phyloP scores from a whole-genome alignment of 78 protist genomes.

The Dictyostelium brefeldianum region DNA sequence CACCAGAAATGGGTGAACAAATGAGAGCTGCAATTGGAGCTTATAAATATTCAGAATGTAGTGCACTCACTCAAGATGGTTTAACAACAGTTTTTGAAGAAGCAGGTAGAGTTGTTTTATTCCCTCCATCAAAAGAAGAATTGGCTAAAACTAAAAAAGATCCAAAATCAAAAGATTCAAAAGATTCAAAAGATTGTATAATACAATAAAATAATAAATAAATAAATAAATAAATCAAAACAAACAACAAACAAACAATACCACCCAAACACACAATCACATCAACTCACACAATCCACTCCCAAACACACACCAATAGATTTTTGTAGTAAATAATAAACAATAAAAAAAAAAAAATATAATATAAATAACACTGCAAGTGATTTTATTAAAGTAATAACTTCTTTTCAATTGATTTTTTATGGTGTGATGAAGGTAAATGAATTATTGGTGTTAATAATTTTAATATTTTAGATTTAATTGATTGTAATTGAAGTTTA shows the following conservation, averaged over 20 bases:
- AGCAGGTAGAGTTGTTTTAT: constrained; percentile 77
- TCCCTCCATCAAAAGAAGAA: constrained; percentile 82
- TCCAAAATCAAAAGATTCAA: constrained; percentile 17
- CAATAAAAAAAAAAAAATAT: background rate
- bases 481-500: background rate
- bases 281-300: too few relatives aligned
- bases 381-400: too few relatives aligned
- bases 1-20: constrained; percentile 83
- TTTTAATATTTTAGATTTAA: background rate
- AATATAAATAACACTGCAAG: too few relatives aligned
- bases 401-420: background rate
- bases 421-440: background rate
- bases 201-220: constrained; percentile 27
- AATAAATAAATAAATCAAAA: background rate
- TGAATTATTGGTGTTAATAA: constrained; percentile 1
- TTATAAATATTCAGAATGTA: constrained; percentile 92
- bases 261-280: background rate
- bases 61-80: constrained; percentile 92
- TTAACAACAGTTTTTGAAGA: constrained; percentile 88
- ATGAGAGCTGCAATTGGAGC: constrained; percentile 83
- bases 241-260: background rate
- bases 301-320: too few relatives aligned
- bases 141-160: constrained; percentile 37
- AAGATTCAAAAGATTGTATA: constrained; percentile 74
- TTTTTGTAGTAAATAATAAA: background rate